A percentile compares a stretch with the other conserved stretches of the same genome.
phyloP scores from a whole-genome alignment of 495 filamentous ascomycete genomes.

The Penicillium lagena region DNA sequence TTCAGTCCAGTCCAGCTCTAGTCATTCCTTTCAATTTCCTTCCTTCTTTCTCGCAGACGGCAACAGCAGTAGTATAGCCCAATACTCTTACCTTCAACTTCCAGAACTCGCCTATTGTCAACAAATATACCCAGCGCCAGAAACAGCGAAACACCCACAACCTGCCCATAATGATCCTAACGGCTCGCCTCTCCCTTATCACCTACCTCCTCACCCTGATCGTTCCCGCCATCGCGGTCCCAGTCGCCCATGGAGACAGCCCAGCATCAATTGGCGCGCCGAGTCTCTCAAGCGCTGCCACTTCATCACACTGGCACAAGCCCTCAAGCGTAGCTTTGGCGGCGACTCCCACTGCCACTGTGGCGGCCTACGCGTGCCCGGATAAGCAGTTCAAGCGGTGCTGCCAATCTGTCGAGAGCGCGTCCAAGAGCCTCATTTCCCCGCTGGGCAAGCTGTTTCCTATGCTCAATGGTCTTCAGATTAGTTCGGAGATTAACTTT shows the following conservation, averaged over 20 bases:
- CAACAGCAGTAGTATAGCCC: background rate
- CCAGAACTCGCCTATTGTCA: too few relatives aligned
- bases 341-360: background rate
- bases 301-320: background rate
- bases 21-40: slow-evolving; percentile 12
- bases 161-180: background rate
- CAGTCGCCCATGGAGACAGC: slow-evolving; percentile 2
- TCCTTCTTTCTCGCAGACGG: slow-evolving; percentile 6
- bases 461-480: slow-evolving; percentile 11
- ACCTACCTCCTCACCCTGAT: slow-evolving; percentile 4
- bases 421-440: slow-evolving; percentile 10
- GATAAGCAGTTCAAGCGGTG: slow-evolving; percentile 20
- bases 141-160: background rate
- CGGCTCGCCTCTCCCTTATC: slow-evolving; percentile 8
- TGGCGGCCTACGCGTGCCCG: slow-evolving; percentile 17
- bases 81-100: too few relatives aligned
- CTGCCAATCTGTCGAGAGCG: slow-evolving; percentile 20
- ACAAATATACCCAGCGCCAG: background rate
- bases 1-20: slow-evolving; percentile 10
- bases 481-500: slow-evolving; percentile 20
- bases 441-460: slow-evolving; percentile 20
- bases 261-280: background rate
- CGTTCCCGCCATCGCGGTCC: slow-evolving; percentile 6
- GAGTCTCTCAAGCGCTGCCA: background rate
- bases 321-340: background rate